Evolutionary conservation across 805 yeast species (phyloP), one percentile per base, ranked within the genome.

Genomic region (Schizosaccharomyces japonicus): DNA sequence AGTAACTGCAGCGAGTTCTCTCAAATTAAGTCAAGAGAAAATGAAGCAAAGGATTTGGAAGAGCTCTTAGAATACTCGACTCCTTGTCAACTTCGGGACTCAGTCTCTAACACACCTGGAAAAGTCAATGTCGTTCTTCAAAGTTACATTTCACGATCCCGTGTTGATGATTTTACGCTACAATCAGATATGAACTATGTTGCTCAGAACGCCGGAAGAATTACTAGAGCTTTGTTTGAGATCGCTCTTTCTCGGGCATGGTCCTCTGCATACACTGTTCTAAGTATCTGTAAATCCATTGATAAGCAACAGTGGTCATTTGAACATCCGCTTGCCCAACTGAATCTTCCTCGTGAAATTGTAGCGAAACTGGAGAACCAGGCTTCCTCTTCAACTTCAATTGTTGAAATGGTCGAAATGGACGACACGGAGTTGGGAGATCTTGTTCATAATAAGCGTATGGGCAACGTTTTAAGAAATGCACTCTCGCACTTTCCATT

Each of bases 1-100:
- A 76, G 93, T 58, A 78, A 79, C 81, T 80, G 95, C 60, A 76
- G 82, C 48, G 99, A 90, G 60, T 90, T 92, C 60, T 95, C 85
- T 56, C 76, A 82, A 48, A 73, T 90, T 44, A 83, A 82, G 55
- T 76, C 79, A 52, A 72, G 99, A 51, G 84, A 80, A 52, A 98
- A 90, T 51, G 99, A 90, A 57, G 63, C 74, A 7, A 64, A 64
- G 10, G 99, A 92, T 58, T 66, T 92, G 49, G 71, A 72, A 19
- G 63, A 65, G 32, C 59, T 87, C 48, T 64, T 65, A 1, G 69
- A 75, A 27, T 47, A 51, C 6, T 49, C 49, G 44, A 68, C 75
- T 2, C 80, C 79, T 5, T 85, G 95, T 57, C 93, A 87, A 58
- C 69, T 85, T 47, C 90, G 80, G 0, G 80, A 87, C 1, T 77